Evolutionary conservation across 1,284 basidiomycete genomes (phyloP).

Genomic region (Marasmius sp.): DNA sequence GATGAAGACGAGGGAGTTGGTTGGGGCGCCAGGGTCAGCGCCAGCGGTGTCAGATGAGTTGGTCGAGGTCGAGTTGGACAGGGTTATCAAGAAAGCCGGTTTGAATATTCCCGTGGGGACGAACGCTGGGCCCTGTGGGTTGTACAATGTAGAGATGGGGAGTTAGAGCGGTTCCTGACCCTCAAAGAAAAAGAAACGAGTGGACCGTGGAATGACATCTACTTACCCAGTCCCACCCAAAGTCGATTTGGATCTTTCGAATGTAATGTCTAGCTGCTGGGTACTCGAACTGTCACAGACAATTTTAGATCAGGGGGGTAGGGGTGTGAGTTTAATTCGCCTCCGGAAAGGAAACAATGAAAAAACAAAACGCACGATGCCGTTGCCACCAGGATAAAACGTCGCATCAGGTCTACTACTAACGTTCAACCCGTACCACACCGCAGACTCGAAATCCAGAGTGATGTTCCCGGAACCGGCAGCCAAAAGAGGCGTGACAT

Average conservation of each 20-base stretch:
- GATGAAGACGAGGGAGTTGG: constrained; percentile 39
- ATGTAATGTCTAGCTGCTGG: constrained; percentile 48
- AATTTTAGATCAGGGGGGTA: background rate
- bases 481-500: constrained; percentile 41
- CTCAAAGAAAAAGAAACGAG: background rate
- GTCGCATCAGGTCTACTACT: constrained; percentile 48
- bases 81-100: constrained; percentile 48
- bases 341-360: too few relatives aligned
- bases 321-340: background rate
- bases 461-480: constrained; percentile 43
- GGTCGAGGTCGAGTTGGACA: constrained; percentile 30
- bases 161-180: too few relatives aligned
- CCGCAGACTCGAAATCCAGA: constrained; percentile 53
- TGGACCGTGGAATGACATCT: too few relatives aligned
- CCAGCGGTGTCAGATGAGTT: constrained; percentile 12
- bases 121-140: constrained; percentile 52
- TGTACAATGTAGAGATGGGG: background rate
- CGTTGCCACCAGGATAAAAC: constrained; percentile 28
- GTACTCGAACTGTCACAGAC: constrained; percentile 45
- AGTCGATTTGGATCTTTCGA: constrained; percentile 55
- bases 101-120: constrained; percentile 56
- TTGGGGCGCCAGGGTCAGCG: constrained; percentile 19
- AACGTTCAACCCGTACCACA: constrained; percentile 52
- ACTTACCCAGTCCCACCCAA: constrained; percentile 60
- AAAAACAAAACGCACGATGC: constrained; percentile 20